Evolutionary conservation across 1,284 basidiomycete species (phyloP).

Genomic region (Cryptococcus amylolentus): DNA sequence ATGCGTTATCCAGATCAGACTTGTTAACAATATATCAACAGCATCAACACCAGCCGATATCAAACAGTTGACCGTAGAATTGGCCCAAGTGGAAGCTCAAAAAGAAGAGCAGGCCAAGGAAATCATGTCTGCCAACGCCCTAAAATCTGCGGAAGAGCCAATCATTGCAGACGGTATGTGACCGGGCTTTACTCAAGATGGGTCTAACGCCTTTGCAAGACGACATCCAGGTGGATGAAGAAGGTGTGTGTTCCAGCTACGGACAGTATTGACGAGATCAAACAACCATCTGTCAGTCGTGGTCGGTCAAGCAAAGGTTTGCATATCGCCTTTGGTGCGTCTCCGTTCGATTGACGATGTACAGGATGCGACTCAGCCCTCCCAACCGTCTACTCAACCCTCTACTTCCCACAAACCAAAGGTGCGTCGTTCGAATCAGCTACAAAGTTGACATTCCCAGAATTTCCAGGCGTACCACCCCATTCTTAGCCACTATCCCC

Average conservation of each 20-base stretch:
- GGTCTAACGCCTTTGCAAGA: not conserved
- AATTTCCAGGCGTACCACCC: slow-evolving; percentile 28
- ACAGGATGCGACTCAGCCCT: not conserved
- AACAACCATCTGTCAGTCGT: not conserved
- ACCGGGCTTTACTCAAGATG: not conserved
- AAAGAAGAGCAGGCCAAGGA: not conserved
- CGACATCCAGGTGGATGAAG: not conserved
- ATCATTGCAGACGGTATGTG: not conserved
- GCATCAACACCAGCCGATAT: slow-evolving; percentile 11
- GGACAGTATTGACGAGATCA: not conserved
- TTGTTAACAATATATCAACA: not conserved
- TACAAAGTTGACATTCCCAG: slow-evolving; percentile 7
- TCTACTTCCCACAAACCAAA: not conserved
- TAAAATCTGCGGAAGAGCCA: not conserved
- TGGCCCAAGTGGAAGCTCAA: slow-evolving; percentile 3
- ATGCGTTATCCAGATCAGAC: not conserved
- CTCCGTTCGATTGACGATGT: not conserved
- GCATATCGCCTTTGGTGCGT: not conserved
- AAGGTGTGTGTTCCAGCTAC: not conserved
- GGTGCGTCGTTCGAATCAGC: not conserved
- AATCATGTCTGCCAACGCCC: not conserved
- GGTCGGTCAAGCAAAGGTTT: not conserved
- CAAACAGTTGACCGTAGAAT: slow-evolving; percentile 6
- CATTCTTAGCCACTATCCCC: slow-evolving; percentile 17
- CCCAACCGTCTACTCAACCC: not conserved